Percentiles rank a stretch among this genome's conserved stretches.
Evolutionary conservation across 1,284 basidiomycete genomes (phyloP).

Genomic region (Butyriboletus regius): DNA sequence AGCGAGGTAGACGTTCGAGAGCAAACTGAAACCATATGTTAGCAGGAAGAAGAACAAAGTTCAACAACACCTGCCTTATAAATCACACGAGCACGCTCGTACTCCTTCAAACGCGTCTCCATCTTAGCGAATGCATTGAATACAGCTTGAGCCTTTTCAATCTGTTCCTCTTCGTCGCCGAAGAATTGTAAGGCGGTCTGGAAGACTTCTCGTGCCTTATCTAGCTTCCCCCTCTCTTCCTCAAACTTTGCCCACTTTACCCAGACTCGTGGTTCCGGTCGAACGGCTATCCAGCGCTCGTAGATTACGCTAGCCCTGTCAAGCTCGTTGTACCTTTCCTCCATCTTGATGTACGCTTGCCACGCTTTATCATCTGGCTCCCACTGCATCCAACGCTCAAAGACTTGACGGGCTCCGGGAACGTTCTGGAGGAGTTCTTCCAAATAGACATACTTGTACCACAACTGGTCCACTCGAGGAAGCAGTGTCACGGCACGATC

Average conservation of each 20-base stretch:
- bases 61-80: constrained; percentile 66
- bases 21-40: constrained; percentile 61
- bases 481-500: constrained; percentile 94
- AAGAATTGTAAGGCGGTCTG: constrained; percentile 95
- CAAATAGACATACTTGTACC: constrained; percentile 99
- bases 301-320: constrained; percentile 90
- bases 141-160: constrained; percentile 94
- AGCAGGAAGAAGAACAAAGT: background rate
- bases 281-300: constrained; percentile 87
- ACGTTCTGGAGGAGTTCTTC: constrained; percentile 96
- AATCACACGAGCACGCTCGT: constrained; percentile 90
- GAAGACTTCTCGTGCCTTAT: constrained; percentile 93
- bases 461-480: constrained; percentile 88
- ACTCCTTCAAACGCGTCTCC: constrained; percentile 94
- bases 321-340: constrained; percentile 85
- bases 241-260: constrained; percentile 97
- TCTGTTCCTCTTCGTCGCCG: constrained; percentile 93
- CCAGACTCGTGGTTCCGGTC: constrained; percentile 93
- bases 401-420: constrained; percentile 90
- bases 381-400: constrained; percentile 99
- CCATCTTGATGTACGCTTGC: constrained; percentile 96
- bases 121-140: constrained; percentile 96
- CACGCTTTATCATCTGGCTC: constrained; percentile 99
- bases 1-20: constrained; percentile 79
- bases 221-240: constrained; percentile 78